Evolutionary conservation across 2,329 filamentous ascomycete genomes (phyloP), one percentile per base, ranked within the genome.

Genomic region (Fonsecaea pugnacius): DNA sequence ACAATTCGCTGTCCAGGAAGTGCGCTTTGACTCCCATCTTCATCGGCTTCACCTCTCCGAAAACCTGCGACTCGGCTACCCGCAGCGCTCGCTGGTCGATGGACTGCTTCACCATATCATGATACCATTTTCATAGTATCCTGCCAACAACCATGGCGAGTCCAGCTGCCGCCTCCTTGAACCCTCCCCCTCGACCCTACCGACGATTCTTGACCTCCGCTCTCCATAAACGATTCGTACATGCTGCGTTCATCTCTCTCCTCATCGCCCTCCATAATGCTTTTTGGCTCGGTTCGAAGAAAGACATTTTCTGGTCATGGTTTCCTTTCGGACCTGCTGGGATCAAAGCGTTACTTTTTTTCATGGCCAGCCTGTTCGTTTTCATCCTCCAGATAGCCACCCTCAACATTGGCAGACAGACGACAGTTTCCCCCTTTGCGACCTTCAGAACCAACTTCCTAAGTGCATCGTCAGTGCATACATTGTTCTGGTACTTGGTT

Each of bases 191-290:
- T 66, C 75, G 79, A 70, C 78, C 77, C 46, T 96, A 96, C 79
- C 90, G 92, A 82, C 91, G 96, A 80, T 96, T 96, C 77, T 81
- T 97, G 71, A 96, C 94, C 67, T 93, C 94, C 56, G 89, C 90
- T 58, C 82, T 97, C 69, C 94, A 98, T 77, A 85, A 91, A 72
- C 87, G 92, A 72, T 98, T 97, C 78, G 89, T 90, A 55, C 88
- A 88, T 68, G 92, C 91, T 12, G 89, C 90, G 54, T 83, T 85
- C 14, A 80, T 91, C 67, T 82, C 92, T 14, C 79, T 95, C 9
- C 78, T 83, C 54, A 81, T 92, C 62, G 91, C 91, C 74, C 96
- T 95, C 75, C 60, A 85, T 40, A 86, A 91, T 73, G 85, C 92
- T 55, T 78, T 95, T 59, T 76, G 87, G 62, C 83, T 96, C 69